These are phyloP conservation scores for Cutaneotrichosporon arboriforme DNA, from an alignment of 1,284 basidiomycete genomes.

Conservation along the genomic window DNA sequence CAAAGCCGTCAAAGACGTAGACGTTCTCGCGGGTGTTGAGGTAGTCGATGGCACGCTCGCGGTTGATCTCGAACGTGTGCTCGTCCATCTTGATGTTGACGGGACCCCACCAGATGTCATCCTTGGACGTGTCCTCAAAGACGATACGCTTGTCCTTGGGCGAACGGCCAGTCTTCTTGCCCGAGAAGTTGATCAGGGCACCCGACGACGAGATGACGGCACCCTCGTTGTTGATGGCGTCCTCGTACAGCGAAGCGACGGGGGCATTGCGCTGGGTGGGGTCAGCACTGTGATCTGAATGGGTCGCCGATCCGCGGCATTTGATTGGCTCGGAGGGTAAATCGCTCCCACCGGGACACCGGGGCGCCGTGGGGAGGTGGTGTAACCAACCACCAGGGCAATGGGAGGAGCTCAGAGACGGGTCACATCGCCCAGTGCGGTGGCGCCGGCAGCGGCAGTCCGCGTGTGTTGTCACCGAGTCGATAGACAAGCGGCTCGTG, in stretches of 20 bases:
- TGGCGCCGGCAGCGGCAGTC: no score
- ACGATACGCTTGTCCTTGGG: slow-evolving; percentile 99
- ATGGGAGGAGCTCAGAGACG: no score
- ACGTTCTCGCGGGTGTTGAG: slow-evolving; percentile 98
- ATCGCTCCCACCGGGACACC: no score
- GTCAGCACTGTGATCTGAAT: not conserved
- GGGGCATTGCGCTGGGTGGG: slow-evolving; percentile 85
- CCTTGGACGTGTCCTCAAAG: slow-evolving; percentile 93
- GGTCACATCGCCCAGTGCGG: not conserved
- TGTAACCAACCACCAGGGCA: no score
- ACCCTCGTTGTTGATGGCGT: slow-evolving; percentile 95
- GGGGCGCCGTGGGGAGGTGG: no score
- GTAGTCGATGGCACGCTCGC: slow-evolving; percentile 99
- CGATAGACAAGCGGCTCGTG: no score
- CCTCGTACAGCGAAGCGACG: slow-evolving; percentile 93
- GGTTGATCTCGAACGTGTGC: slow-evolving; percentile 99
- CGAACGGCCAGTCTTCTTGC: slow-evolving; percentile 96
- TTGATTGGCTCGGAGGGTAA: not conserved
- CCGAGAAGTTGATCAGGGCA: slow-evolving; percentile 98
- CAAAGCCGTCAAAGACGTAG: slow-evolving; percentile 97
- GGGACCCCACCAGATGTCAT: slow-evolving; percentile 99
- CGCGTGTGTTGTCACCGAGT: no score
- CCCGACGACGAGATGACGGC: slow-evolving; percentile 95
- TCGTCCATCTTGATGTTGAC: slow-evolving; percentile 99
- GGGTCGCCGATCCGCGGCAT: no score